Percentiles rank a stretch among this genome's conserved stretches.
These are phyloP conservation scores for Wickerhamomyces bovis DNA, from an alignment of 805 yeast species.

Conservation along the genomic window DNA sequence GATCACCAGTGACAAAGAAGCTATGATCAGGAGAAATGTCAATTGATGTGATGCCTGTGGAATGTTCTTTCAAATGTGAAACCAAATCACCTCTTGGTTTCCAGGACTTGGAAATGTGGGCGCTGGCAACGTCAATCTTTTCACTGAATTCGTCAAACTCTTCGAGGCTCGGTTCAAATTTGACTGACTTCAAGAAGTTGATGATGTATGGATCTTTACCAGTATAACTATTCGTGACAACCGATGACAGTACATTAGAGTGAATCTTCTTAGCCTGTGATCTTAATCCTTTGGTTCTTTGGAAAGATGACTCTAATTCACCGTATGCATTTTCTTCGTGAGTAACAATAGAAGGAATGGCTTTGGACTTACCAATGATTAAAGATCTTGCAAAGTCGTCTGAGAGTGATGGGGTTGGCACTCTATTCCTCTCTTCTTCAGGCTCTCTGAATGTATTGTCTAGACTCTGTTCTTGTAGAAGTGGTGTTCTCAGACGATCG, in stretches of 20 bases:
- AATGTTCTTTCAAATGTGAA: conserved; percentile 58
- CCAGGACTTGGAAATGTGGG: conserved; percentile 19
- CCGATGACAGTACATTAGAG: conserved; percentile 13
- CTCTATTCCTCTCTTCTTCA: not conserved
- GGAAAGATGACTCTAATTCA: conserved; percentile 32
- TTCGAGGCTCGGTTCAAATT: conserved; percentile 49
- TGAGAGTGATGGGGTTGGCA: conserved; percentile 5
- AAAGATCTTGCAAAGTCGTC: conserved; percentile 26
- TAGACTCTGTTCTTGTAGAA: not conserved
- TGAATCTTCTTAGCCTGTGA: conserved; percentile 7
- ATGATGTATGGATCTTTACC: conserved; percentile 63
- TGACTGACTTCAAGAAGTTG: conserved; percentile 46
- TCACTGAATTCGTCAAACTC: conserved; percentile 69
- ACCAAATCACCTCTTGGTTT: conserved; percentile 49
- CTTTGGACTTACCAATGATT: conserved; percentile 29
- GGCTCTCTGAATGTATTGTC: not conserved
- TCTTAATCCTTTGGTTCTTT: conserved; percentile 10
- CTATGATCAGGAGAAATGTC: conserved; percentile 55
- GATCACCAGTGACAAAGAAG: conserved; percentile 74
- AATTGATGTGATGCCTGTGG: conserved; percentile 50
- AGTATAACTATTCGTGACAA: conserved; percentile 50
- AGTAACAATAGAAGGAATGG: conserved; percentile 33
- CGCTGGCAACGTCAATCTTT: conserved; percentile 4
- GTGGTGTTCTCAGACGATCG: conserved; percentile 4
- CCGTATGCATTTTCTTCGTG: conserved; percentile 38